A percentile compares a stretch with the other conserved stretches of the same genome.
Conservation (phyloP, 306 rosid species). For the Dalbergia oliveri region DNA sequence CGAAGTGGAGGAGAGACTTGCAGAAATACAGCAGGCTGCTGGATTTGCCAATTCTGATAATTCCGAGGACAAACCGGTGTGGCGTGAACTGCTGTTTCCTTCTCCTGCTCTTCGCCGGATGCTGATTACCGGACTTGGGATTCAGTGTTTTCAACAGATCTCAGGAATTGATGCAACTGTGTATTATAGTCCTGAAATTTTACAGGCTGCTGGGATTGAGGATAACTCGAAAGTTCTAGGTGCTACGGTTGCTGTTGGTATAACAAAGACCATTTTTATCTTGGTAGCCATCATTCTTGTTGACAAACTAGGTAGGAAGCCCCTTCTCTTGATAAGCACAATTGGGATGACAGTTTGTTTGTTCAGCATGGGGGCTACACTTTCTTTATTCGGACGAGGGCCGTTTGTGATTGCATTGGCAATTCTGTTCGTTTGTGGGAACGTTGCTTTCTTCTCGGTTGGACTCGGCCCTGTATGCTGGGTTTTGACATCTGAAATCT, state of each 20-base stretch:
- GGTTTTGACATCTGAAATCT: slow-evolving; percentile 92
- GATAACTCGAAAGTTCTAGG: slow-evolving; percentile 75
- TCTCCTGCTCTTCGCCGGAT: slow-evolving; percentile 78
- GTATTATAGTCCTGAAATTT: slow-evolving; percentile 91
- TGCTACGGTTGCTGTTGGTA: slow-evolving; percentile 90
- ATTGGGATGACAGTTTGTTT: slow-evolving; percentile 94
- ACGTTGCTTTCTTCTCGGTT: slow-evolving; percentile 94
- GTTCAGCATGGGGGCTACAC: slow-evolving; percentile 64
- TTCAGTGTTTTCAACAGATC: slow-evolving; percentile 95
- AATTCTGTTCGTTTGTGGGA: slow-evolving; percentile 79
- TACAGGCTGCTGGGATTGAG: slow-evolving; percentile 73
- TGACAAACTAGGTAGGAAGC: slow-evolving; percentile 87
- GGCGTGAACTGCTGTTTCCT: slow-evolving; percentile 78
- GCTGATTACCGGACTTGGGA: slow-evolving; percentile 89
- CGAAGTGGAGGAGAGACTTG: slow-evolving; percentile 91
- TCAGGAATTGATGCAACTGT: slow-evolving; percentile 97
- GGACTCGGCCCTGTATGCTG: slow-evolving; percentile 96
- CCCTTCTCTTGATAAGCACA: slow-evolving; percentile 83
- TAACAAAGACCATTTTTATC: slow-evolving; percentile 81
- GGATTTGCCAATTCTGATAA: slow-evolving; percentile 60
- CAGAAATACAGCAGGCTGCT: slow-evolving; percentile 83
- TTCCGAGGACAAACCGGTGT: slow-evolving; percentile 66
- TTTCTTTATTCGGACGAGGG: slow-evolving; percentile 65
- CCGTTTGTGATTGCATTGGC: slow-evolving; percentile 58
- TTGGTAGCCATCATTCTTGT: slow-evolving; percentile 78